Base-by-base conservation (phyloP, 768 basidiomycete species). In the Termitomyces sp. region DNA sequence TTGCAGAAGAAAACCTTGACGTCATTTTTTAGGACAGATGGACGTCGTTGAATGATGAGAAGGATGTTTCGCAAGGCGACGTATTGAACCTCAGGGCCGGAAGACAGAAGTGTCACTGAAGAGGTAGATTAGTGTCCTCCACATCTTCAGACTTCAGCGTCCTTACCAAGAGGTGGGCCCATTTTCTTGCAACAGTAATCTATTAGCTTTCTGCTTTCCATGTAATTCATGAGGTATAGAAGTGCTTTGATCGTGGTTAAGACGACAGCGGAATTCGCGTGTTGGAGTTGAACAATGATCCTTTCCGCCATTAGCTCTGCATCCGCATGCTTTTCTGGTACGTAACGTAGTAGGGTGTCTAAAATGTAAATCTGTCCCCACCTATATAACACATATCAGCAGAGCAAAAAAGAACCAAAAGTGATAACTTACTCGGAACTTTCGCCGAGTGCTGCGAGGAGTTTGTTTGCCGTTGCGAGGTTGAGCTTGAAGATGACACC, bases 1-100 rank as follows among this genome's bases (percentile, higher is more conserved):
- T 99, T 98, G 89, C 94, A 98, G 74, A 99, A 99, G 74, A 99
- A 98, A 13, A 98, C 95, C 64, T 94, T 94, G 65, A 99, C 96
- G 66, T 98, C 97, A 71, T 97, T 97, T 72, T 91, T 91, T 39
- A 99, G 76, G 31, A 99, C 92, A 12, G 85, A 71, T 3, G 97
- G 94, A 29, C 97, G 82, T 45, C 96, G 84, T 73, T 98, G 97
- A 58, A 99, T 95, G 68, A 99, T 97, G 45, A 99, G 81, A 46
- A 98, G 79, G 66, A 99, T 98, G 66, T 99, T 99, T 50, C 97
- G 86, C 29, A 99, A 75, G 2, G 94, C 92, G 52, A 99, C 95
- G 67, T 98, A 99, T 79, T 98, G 97, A 2, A 99, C 96, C 72
- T 98, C 97, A 20, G 94, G 92, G 32, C 97, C 96, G 12, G 97